Evolutionary conservation across 768 basidiomycete genomes (phyloP), one percentile per base, ranked within the genome.

Genomic region (Hygrophoropsis aurantiaca): DNA sequence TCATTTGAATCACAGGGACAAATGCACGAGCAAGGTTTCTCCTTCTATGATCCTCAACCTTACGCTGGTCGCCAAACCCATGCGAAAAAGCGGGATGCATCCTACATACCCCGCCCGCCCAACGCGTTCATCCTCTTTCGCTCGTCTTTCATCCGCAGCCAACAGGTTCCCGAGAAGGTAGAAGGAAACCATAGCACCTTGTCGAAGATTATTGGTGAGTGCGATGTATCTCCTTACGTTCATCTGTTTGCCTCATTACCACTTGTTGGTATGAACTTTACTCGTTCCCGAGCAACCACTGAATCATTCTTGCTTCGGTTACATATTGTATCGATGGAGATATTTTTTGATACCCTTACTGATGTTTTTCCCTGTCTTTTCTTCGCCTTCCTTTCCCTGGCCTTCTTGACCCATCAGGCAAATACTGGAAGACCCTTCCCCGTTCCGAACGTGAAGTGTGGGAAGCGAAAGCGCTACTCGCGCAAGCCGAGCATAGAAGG

Each of bases 51-150:
- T 54, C 32, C 39, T 24, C 4, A 24, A 51, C 42, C 58, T 60
- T 16, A 19, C 47, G 26, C 20, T 37, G 25, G 61, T 58, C 19
- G 40, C 47, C 38, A 62, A 56, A 36, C 65, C 58, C 82, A 85
- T 59, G 74, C 73, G 47, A 85, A 80, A 71, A 78, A 80, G 58
- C 79, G 82, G 44, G 82, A 85, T 57, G 79, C 83, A 45, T 80
- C 79, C 2, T 84, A 89, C 65, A 90, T 90, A 65, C 88, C 87
- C 34, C 82, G 88, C 40, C 87, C 88, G 6, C 87, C 87, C 20
- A 90, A 89, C 67, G 87, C 88, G 49, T 90, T 90, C 69, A 90
- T 90, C 56, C 83, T 90, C 64, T 90, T 89, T 66, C 80, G 87
- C 55, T 85, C 85, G 19, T 81, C 80, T 24, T 89, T 90, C 68